phyloP scores from a whole-genome alignment of 495 filamentous ascomycete genomes.

The Tuber borchii region DNA sequence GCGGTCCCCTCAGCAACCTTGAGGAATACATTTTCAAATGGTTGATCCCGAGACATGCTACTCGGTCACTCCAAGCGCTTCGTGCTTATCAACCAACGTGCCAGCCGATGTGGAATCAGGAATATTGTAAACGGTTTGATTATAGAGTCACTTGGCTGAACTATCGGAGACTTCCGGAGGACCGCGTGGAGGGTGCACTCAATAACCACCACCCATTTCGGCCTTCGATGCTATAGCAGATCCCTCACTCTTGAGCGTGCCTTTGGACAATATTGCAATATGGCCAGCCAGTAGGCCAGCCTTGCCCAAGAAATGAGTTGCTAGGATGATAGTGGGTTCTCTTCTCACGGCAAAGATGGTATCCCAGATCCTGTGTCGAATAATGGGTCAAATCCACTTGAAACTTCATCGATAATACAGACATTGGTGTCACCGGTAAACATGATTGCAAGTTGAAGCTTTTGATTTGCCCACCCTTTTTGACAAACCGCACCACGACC shows the following conservation, averaged over 20 bases:
- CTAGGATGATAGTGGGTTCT: slow-evolving; percentile 68
- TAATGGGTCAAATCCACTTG: slow-evolving; percentile 74
- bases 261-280: slow-evolving; percentile 70
- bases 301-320: slow-evolving; percentile 78
- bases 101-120: slow-evolving; percentile 57
- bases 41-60: slow-evolving; percentile 77
- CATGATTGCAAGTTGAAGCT: slow-evolving; percentile 91
- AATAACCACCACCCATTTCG: slow-evolving; percentile 64
- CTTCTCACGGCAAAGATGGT: slow-evolving; percentile 76
- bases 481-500: too few relatives aligned
- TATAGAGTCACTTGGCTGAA: slow-evolving; percentile 54
- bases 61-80: slow-evolving; percentile 56
- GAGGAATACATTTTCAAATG: slow-evolving; percentile 78
- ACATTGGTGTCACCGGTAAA: slow-evolving; percentile 75
- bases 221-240: slow-evolving; percentile 70
- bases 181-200: slow-evolving; percentile 59
- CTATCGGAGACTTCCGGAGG: slow-evolving; percentile 54
- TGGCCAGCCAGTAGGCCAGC: slow-evolving; percentile 69
- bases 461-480: too few relatives aligned
- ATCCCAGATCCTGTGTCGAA: slow-evolving; percentile 78
- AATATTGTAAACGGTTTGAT: slow-evolving; percentile 65
- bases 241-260: slow-evolving; percentile 61
- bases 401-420: slow-evolving; percentile 85
- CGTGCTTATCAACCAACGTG: slow-evolving; percentile 52
- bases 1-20: slow-evolving; percentile 66